Evolutionary conservation across 1,139 yeast species (phyloP).

Genomic region (Saccharomycopsis hybrid): DNA sequence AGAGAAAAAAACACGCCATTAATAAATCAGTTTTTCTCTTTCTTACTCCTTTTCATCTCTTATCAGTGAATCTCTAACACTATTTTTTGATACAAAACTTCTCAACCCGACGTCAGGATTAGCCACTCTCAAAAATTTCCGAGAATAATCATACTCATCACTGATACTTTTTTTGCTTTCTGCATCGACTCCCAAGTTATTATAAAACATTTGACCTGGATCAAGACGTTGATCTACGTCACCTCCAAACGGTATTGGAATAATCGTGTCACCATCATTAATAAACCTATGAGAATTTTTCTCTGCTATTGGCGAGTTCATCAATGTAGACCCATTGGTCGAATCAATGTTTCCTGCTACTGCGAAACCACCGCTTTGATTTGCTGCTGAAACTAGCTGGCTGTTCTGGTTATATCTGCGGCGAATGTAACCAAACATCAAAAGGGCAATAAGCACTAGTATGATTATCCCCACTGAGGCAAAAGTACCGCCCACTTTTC

Average conservation of each 20-base stretch:
- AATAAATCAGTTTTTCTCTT: no score
- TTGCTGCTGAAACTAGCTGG: constrained; percentile 3
- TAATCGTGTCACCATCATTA: constrained; percentile 23
- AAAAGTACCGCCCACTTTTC: constrained; percentile 36
- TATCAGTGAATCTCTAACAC: constrained; percentile 3
- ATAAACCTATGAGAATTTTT: constrained; percentile 9
- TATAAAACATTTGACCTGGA: constrained; percentile 33
- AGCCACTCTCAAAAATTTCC: constrained; percentile 63
- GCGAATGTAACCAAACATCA: constrained; percentile 25
- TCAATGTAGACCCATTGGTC: constrained; percentile 4
- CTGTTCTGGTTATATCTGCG: constrained; percentile 22
- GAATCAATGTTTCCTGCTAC: constrained; percentile 7
- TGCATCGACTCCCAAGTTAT: constrained; percentile 34
- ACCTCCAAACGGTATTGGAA: constrained; percentile 29
- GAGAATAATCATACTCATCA: constrained; percentile 68
- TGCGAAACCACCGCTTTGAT: constrained; percentile 3
- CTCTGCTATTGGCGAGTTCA: constrained; percentile 11
- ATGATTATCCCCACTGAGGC: constrained; percentile 31
- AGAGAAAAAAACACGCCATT: no score
- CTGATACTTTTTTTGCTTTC: constrained; percentile 58
- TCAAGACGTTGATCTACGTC: constrained; percentile 67
- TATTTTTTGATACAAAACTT: constrained; percentile 11
- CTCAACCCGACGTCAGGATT: constrained; percentile 33
- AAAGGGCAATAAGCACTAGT: constrained; percentile 23
- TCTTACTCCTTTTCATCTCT: background rate